Evolutionary conservation across 2,329 filamentous ascomycete genomes (phyloP).

Genomic region (Orbilia oligospora): DNA sequence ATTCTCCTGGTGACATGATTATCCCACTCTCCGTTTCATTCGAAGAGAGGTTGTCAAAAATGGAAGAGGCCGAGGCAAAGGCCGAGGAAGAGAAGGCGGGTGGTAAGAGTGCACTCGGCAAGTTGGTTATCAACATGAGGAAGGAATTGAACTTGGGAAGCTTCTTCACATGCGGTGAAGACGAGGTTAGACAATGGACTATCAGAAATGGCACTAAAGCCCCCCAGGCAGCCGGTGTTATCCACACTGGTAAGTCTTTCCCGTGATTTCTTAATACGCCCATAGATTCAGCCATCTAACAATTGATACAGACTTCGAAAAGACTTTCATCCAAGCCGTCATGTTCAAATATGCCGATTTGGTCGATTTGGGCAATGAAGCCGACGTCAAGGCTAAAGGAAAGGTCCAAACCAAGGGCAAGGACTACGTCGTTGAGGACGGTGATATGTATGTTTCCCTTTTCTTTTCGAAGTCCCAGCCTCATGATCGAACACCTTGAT

Average conservation of each 20-base stretch:
- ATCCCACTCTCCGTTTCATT: constrained; percentile 93
- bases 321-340: constrained; percentile 97
- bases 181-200: constrained; percentile 99
- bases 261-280: too few relatives aligned
- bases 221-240: constrained; percentile 96
- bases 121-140: constrained; percentile 93
- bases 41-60: constrained; percentile 89
- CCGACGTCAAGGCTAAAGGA: constrained; percentile 89
- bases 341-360: constrained; percentile 90
- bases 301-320: constrained; percentile 82
- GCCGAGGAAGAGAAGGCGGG: constrained; percentile 92
- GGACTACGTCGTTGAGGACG: constrained; percentile 91
- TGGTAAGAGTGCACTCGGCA: constrained; percentile 89
- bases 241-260: constrained; percentile 76
- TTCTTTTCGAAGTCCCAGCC: not conserved
- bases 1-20: constrained; percentile 88
- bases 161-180: constrained; percentile 96
- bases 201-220: constrained; percentile 96
- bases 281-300: not conserved
- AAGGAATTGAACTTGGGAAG: constrained; percentile 89
- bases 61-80: constrained; percentile 80
- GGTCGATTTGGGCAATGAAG: constrained; percentile 90
- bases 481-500: not conserved
- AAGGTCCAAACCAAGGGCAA: constrained; percentile 99
- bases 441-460: constrained; percentile 71